Conservation (phyloP, 345 rosid genomes). For the Pugionium dolabratum region DNA sequence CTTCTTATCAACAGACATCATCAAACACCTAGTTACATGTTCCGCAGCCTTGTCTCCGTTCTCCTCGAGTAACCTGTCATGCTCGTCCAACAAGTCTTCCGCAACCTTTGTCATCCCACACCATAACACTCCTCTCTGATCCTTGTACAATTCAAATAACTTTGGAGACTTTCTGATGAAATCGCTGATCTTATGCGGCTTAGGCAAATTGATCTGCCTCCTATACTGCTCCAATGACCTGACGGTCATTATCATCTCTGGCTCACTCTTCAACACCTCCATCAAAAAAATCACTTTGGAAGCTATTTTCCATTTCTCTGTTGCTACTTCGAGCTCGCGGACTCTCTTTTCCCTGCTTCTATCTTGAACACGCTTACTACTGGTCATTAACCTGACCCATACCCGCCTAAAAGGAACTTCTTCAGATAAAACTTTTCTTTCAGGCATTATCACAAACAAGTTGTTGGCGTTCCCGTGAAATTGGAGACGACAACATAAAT, state of each 20-base stretch:
- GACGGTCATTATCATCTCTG: constrained; percentile 66
- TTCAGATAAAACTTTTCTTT: constrained; percentile 31
- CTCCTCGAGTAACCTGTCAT: constrained; percentile 60
- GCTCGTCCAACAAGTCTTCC: constrained; percentile 64
- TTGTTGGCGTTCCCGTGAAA: constrained; percentile 25
- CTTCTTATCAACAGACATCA: constrained; percentile 70
- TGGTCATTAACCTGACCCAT: constrained; percentile 64
- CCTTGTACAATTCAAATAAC: constrained; percentile 75
- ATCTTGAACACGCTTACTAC: constrained; percentile 75
- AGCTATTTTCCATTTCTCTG: constrained; percentile 71
- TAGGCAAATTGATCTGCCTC: constrained; percentile 60
- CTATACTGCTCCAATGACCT: constrained; percentile 58
- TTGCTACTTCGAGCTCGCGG: constrained; percentile 66
- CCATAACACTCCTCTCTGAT: constrained; percentile 70
- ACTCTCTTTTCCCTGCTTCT: constrained; percentile 70
- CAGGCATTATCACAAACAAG: constrained; percentile 49
- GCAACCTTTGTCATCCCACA: constrained; percentile 73
- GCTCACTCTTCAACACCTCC: constrained; percentile 68
- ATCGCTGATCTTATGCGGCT: constrained; percentile 65
- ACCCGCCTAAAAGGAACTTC: constrained; percentile 38
- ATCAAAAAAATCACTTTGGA: constrained; percentile 61
- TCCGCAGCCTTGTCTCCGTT: constrained; percentile 69
- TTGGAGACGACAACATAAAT: background rate
- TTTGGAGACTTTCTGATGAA: constrained; percentile 72
- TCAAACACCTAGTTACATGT: constrained; percentile 71